Base-by-base conservation (phyloP, 345 rosid species). In the Iberis pinnata region DNA sequence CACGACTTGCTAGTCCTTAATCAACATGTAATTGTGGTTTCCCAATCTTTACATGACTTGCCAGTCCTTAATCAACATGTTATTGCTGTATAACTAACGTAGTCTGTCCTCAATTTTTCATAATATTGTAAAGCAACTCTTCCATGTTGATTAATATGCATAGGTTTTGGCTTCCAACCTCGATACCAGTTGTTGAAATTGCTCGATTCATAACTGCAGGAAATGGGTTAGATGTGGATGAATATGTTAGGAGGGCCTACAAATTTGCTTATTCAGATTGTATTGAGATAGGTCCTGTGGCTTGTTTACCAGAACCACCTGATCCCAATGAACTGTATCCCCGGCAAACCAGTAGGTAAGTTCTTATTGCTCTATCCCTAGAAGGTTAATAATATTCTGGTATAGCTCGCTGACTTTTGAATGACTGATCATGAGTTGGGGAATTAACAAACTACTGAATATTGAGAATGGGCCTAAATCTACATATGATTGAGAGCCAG, bases 241-340 rank as follows among this genome's bases (percentile, higher is more conserved):
- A 88, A 69, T 93, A 93, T 82, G 99, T 93, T 19, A 78, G 97
- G 47, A 82, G 78, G 70, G 95, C 99, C 27, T 93, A 93, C 64
- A 93, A 84, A 65, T 93, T 93, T 83, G 99, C 99, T 33, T 88
- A 93, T 73, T 78, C 93, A 46, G 99, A 93, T 73, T 84, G 95
- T 68, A 79, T 93, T 55, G 99, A 93, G 73, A 67, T 93, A 73
- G 97, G 95, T 56, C 95, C 95, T 33, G 66, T 86, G 74, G 79
- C 88, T 56, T 88, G 83, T 75, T 75, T 82, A 53, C 97, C 97
- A 2, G 97, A 86, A 48, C 99, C 99, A 31, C 99, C 99, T 27
- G 90, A 85, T 61, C 97, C 97, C 42, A 81, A 77, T 60, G 95
- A 85, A 68, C 78, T 93, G 51, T 93, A 93, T 78, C 94, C 97